A percentile compares a stretch with the other conserved stretches of the same genome.
These are phyloP conservation scores for Candida maltosa DNA, from an alignment of 805 yeast species.

Conservation along the genomic window DNA sequence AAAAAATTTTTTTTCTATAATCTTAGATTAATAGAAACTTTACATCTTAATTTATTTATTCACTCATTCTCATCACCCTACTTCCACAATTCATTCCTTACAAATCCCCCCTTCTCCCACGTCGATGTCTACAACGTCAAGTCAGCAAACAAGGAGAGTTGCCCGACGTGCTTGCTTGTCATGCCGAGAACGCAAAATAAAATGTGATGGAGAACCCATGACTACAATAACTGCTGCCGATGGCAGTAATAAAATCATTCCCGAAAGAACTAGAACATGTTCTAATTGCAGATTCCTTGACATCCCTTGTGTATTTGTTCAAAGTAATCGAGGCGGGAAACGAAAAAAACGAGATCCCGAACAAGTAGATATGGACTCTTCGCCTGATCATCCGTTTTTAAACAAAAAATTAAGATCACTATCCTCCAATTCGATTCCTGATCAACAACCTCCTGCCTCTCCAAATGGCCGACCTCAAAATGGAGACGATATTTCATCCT, in stretches of 20 bases:
- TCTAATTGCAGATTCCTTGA: conserved; percentile 48
- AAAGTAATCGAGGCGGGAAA: conserved; percentile 56
- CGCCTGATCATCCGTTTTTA: too few relatives aligned
- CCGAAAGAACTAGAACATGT: conserved; percentile 31
- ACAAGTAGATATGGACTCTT: not conserved
- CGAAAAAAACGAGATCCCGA: conserved; percentile 26
- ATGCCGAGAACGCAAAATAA: conserved; percentile 63
- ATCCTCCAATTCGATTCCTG: too few relatives aligned
- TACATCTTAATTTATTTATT: not conserved
- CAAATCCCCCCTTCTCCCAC: not conserved
- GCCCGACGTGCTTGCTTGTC: conserved; percentile 61
- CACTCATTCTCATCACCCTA: not conserved
- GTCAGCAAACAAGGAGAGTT: conserved; percentile 29
- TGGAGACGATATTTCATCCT: not conserved
- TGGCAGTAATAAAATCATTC: conserved; percentile 15
- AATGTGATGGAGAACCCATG: conserved; percentile 59
- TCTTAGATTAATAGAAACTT: too few relatives aligned
- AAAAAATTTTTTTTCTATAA: too few relatives aligned
- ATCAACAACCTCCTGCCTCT: too few relatives aligned
- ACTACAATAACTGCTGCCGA: conserved; percentile 12
- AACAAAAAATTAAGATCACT: too few relatives aligned
- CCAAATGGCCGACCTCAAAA: too few relatives aligned
- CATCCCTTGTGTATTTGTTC: conserved; percentile 53
- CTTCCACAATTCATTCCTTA: not conserved
- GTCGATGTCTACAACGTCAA: not conserved